phyloP scores from a whole-genome alignment of 345 rosid species.

The Camelina sativa region DNA sequence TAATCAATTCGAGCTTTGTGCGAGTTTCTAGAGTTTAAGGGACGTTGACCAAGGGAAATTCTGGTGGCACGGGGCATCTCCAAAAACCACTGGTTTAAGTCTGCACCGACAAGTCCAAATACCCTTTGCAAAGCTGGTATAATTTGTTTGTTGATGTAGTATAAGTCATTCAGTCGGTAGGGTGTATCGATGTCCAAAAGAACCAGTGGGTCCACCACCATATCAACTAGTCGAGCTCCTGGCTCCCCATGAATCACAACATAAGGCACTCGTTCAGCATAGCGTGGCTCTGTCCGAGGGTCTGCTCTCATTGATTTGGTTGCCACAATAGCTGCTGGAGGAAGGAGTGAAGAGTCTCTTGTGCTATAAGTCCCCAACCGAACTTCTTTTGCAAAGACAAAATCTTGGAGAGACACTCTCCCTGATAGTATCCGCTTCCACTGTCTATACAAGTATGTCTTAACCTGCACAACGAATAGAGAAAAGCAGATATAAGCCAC shows the following conservation, averaged over 20 bases:
- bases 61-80: constrained; percentile 89
- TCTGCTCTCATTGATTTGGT: constrained; percentile 85
- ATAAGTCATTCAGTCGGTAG: constrained; percentile 77
- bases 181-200: constrained; percentile 80
- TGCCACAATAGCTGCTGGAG: constrained; percentile 96
- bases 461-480: constrained; percentile 55
- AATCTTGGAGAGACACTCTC: constrained; percentile 89
- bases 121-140: constrained; percentile 90
- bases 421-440: constrained; percentile 88
- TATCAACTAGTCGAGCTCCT: constrained; percentile 87
- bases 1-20: constrained; percentile 74
- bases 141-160: constrained; percentile 93
- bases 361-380: constrained; percentile 86
- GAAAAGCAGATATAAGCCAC: constrained; percentile 26
- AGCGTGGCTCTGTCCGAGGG: constrained; percentile 89
- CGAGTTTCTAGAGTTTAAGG: constrained; percentile 51
- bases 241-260: constrained; percentile 94
- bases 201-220: constrained; percentile 92
- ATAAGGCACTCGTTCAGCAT: constrained; percentile 89
- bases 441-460: constrained; percentile 80
- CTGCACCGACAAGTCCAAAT: constrained; percentile 88
- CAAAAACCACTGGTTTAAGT: constrained; percentile 76
- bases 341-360: constrained; percentile 68
- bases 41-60: constrained; percentile 64
- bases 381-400: constrained; percentile 94